Evolutionary conservation across 2,329 filamentous ascomycete genomes (phyloP), one percentile per base, ranked within the genome.

Genomic region (Zopfia rhizophila): DNA sequence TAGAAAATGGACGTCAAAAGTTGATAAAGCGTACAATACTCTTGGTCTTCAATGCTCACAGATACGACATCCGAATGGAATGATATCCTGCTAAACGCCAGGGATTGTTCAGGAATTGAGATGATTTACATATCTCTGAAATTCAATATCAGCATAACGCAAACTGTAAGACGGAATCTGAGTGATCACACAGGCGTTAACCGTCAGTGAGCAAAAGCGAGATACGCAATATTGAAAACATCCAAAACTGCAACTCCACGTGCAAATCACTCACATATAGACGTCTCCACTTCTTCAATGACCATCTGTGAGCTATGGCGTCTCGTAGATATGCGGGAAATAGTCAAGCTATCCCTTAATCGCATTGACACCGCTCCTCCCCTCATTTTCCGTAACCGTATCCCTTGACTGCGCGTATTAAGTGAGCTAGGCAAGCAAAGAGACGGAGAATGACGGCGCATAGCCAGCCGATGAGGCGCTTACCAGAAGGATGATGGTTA

Each of bases 311-410:
- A n/a, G n/a, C n/a, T n/a, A n/a, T n/a, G n/a, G n/a, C n/a, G n/a
- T n/a, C n/a, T n/a, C n/a, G n/a, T n/a, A n/a, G n/a, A n/a, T n/a
- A n/a, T n/a, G n/a, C n/a, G n/a, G n/a, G n/a, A n/a, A n/a, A n/a
- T n/a, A n/a, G n/a, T n/a, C n/a, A 33, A 19, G 31, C 37, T 30
- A 31, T 31, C 18, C 13, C 38, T 24, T 7, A 19, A 22, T 13
- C 14, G 14, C 12, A 24, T 22, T 13, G 12, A 24, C 24, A 32
- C 22, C 28, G 41, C 46, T 14, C 18, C 24, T 38, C 49, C 46
- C 49, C 53, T 53, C 52, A 52, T 52, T 55, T 11, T 52, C 53
- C 45, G 53, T 53, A 37, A n/a, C n/a, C n/a, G n/a, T n/a, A n/a
- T n/a, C 33, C 48, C 27, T 25, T 37, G 27, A 27, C 7, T 27